A percentile compares a stretch with the other conserved stretches of the same genome.
These are phyloP conservation scores for Vavraia culicis DNA, from an alignment of 371 early-diverging fungal species.

Conservation along the genomic window DNA sequence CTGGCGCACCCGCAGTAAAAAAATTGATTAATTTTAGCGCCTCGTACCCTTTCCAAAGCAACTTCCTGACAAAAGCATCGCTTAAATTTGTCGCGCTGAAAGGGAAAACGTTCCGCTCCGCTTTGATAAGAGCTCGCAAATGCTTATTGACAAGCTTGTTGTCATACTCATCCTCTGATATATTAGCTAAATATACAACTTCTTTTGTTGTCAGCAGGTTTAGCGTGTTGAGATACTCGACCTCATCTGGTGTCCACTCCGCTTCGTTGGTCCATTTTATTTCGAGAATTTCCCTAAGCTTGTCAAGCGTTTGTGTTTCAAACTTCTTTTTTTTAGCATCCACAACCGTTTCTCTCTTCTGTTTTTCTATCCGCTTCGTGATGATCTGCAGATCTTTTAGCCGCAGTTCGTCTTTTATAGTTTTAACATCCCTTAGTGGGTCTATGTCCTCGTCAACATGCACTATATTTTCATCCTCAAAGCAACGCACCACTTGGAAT, in stretches of 20 bases:
- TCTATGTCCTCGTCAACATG: constrained; percentile 85
- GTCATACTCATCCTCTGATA: constrained; percentile 60
- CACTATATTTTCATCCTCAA: constrained; percentile 61
- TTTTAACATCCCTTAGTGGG: constrained; percentile 73
- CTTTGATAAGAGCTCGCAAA: constrained; percentile 29
- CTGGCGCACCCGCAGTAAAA: constrained; percentile 80
- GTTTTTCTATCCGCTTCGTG: constrained; percentile 42
- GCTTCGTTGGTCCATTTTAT: constrained; percentile 65
- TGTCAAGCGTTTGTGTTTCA: constrained; percentile 45
- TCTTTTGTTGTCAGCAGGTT: constrained; percentile 84
- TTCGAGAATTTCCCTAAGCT: constrained; percentile 53
- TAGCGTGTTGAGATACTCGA: constrained; percentile 66
- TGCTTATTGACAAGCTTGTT: constrained; percentile 61
- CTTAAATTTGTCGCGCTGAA: constrained; percentile 46
- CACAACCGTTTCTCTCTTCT: constrained; percentile 30
- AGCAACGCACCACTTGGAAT: constrained; percentile 82
- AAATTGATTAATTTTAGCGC: constrained; percentile 69
- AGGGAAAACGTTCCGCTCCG: constrained; percentile 27
- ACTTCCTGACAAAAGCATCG: constrained; percentile 51
- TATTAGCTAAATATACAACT: constrained; percentile 79
- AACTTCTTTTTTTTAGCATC: constrained; percentile 37
- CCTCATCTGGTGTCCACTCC: constrained; percentile 52
- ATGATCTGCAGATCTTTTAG: constrained; percentile 73
- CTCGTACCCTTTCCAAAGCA: constrained; percentile 68
- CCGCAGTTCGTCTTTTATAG: constrained; percentile 77